Conservation (phyloP, 2,329 filamentous ascomycete genomes). For the Penicillium sp. region DNA sequence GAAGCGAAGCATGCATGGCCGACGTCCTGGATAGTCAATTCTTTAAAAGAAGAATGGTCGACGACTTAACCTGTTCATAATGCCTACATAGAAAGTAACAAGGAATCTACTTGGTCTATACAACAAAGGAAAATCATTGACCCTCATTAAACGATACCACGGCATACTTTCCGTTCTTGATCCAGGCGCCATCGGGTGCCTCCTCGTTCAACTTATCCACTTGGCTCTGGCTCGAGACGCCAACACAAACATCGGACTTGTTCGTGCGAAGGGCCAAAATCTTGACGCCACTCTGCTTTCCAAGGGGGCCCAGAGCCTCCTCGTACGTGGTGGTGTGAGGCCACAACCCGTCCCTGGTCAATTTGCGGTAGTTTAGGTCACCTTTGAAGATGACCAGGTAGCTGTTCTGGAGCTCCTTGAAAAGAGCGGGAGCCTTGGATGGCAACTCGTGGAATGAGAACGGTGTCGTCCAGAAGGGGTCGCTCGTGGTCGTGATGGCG, state of each 20-base stretch:
- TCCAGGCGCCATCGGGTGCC: slow-evolving; percentile 12
- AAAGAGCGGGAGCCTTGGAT: slow-evolving; percentile 9
- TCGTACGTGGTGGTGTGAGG: slow-evolving; percentile 16
- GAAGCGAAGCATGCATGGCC: slow-evolving; percentile 11
- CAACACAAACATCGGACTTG: slow-evolving; percentile 10
- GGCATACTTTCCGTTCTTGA: slow-evolving; percentile 17
- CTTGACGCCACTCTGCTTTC: slow-evolving; percentile 5
- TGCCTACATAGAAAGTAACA: background rate
- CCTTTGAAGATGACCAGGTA: slow-evolving; percentile 23
- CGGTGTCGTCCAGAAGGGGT: slow-evolving; percentile 19
- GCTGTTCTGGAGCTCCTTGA: slow-evolving; percentile 15
- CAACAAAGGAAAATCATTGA: slow-evolving; percentile 3
- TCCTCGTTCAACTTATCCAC: slow-evolving; percentile 11
- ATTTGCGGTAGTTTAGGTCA: slow-evolving; percentile 24
- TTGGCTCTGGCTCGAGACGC: slow-evolving; percentile 13
- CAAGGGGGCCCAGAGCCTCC: slow-evolving; percentile 20
- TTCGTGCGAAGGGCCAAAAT: slow-evolving; percentile 6
- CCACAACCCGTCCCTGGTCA: slow-evolving; percentile 21
- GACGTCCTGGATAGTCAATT: slow-evolving; percentile 8
- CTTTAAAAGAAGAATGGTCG: slow-evolving; percentile 10
- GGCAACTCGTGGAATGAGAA: slow-evolving; percentile 14
- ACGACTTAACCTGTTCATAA: background rate
- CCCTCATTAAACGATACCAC: slow-evolving; percentile 13
- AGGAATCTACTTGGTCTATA: background rate
- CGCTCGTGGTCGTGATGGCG: slow-evolving; percentile 8